phyloP scores from a whole-genome alignment of 2,329 filamentous ascomycete species.

The Fusarium anguioides region DNA sequence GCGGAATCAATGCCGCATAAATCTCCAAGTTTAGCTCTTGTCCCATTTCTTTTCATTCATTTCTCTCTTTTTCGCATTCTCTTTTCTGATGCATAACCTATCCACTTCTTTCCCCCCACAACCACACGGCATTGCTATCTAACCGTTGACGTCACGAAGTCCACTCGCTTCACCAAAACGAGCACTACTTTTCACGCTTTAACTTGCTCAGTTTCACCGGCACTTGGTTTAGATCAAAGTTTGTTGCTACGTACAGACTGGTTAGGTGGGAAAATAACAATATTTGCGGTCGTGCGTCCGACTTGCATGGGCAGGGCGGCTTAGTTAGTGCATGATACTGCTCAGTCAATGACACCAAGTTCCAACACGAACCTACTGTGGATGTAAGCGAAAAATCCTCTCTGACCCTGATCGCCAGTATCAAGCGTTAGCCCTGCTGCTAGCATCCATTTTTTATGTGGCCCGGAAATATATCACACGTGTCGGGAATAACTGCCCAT shows the following conservation, averaged over 20 bases:
- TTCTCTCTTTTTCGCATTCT: conserved; percentile 8
- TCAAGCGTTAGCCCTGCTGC: conserved; percentile 1
- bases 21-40: background rate
- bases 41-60: conserved; percentile 1
- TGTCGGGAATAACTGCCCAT: conserved; percentile 30
- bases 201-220: conserved; percentile 19
- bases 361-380: no score
- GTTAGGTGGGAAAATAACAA: no score
- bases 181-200: conserved; percentile 1
- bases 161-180: background rate
- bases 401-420: conserved; percentile 39
- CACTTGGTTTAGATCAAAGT: conserved; percentile 21
- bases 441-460: background rate
- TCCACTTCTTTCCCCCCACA: conserved; percentile 26
- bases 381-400: conserved; percentile 20
- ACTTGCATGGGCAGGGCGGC: background rate
- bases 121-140: conserved; percentile 9
- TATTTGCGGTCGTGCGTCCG: conserved; percentile 18
- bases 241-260: conserved; percentile 8
- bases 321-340: conserved; percentile 18
- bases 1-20: conserved; percentile 14
- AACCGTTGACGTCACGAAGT: conserved; percentile 38
- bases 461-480: conserved; percentile 34
- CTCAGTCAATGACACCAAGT: conserved; percentile 30
- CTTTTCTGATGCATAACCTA: background rate